Percentiles rank a stretch among this genome's conserved stretches.
phyloP scores from a whole-genome alignment of 2,329 filamentous ascomycete genomes.

The Sphaerulina populicola region DNA sequence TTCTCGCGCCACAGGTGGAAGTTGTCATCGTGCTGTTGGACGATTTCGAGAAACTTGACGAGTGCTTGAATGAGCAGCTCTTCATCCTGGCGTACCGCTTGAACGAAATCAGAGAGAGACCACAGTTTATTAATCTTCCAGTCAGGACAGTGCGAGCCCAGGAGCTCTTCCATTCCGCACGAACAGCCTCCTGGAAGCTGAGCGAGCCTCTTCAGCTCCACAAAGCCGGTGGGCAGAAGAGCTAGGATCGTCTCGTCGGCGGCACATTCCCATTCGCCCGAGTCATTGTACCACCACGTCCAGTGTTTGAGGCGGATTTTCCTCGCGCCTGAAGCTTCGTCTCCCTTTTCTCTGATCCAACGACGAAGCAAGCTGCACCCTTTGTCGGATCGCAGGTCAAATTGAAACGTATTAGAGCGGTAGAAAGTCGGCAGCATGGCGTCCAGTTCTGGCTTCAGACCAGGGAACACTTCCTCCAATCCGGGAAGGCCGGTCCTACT shows the following conservation, averaged over 20 bases:
- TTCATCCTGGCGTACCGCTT: constrained; percentile 15
- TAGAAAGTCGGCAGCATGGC: constrained; percentile 7
- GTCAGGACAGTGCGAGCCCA: constrained; percentile 11
- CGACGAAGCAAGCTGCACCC: constrained; percentile 2
- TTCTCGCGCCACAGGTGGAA: constrained; percentile 10
- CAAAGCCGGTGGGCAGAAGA: constrained; percentile 6
- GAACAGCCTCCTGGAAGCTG: constrained; percentile 9
- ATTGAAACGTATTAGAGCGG: constrained; percentile 14
- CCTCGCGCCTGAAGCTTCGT: constrained; percentile 10
- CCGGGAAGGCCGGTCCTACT: constrained; percentile 10
- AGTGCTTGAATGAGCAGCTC: constrained; percentile 14
- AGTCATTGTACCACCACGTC: constrained; percentile 15
- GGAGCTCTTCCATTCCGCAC: constrained; percentile 13
- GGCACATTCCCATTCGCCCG: constrained; percentile 11
- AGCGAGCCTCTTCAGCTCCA: constrained; percentile 10
- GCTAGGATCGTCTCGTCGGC: constrained; percentile 13
- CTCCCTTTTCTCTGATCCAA: constrained; percentile 13
- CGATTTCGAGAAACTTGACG: constrained; percentile 12
- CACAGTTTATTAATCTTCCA: constrained; percentile 18
- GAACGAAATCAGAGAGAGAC: constrained; percentile 16
- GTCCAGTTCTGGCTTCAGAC: not conserved
- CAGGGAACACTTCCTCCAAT: constrained; percentile 4
- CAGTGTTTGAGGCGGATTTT: constrained; percentile 14
- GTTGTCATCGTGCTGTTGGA: constrained; percentile 13
- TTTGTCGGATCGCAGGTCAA: constrained; percentile 13